Conservation (phyloP, 1,284 basidiomycete genomes). For the Farysia itapuensis region DNA sequence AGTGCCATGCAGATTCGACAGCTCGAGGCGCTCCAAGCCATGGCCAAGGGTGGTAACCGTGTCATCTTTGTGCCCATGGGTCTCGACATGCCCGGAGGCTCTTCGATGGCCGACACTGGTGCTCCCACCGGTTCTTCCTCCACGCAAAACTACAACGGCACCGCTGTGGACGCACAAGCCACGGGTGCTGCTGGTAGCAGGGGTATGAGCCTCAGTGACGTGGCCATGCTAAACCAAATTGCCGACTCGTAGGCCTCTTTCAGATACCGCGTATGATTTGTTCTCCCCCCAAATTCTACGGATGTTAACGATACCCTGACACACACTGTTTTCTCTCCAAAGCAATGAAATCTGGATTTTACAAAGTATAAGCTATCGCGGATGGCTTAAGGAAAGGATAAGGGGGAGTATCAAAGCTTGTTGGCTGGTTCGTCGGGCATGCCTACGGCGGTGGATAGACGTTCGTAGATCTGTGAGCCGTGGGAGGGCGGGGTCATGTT, state of each 20-base stretch:
- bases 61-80: conserved; percentile 90
- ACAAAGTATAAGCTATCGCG: too few relatives aligned
- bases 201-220: neutral
- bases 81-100: neutral
- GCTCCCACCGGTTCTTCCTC: neutral
- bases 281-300: too few relatives aligned
- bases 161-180: neutral
- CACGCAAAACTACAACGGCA: neutral
- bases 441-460: conserved; percentile 41
- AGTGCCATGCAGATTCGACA: conserved; percentile 97
- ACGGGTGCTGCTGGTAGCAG: too few relatives aligned
- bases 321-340: too few relatives aligned
- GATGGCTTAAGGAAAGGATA: too few relatives aligned
- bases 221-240: neutral
- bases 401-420: conserved; percentile 38
- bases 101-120: neutral
- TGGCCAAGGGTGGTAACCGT: conserved; percentile 73
- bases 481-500: conserved; percentile 32
- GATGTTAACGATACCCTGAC: too few relatives aligned
- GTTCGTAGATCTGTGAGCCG: conserved; percentile 48
- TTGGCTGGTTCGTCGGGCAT: conserved; percentile 35
- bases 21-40: conserved; percentile 78
- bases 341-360: too few relatives aligned
- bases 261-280: too few relatives aligned
- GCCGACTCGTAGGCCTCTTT: too few relatives aligned